Percentiles rank a stretch among this genome's conserved stretches.
These are phyloP conservation scores for Grosmannia huntii DNA, from an alignment of 2,329 filamentous ascomycete genomes.

Conservation along the genomic window DNA sequence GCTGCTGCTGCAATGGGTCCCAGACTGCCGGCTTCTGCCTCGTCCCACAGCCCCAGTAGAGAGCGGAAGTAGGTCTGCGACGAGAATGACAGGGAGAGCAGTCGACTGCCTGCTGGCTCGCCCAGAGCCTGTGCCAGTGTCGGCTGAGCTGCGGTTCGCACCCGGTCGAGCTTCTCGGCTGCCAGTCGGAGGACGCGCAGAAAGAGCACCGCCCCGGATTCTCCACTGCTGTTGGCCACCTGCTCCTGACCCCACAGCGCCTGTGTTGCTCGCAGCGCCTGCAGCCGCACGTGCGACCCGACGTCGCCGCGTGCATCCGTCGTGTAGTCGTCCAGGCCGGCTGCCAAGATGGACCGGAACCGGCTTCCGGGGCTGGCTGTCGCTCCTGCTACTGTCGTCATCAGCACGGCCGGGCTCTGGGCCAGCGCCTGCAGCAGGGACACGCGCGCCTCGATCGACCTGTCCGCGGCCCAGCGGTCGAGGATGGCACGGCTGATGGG, in stretches of 20 bases:
- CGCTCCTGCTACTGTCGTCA: neutral
- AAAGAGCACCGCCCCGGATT: constrained; percentile 22
- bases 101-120: constrained; percentile 8
- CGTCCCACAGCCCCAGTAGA: constrained; percentile 34
- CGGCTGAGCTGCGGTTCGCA: constrained; percentile 54
- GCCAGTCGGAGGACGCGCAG: constrained; percentile 53
- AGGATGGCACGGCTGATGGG: constrained; percentile 32
- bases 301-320: constrained; percentile 82
- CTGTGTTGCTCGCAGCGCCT: constrained; percentile 65
- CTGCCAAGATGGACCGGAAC: constrained; percentile 34
- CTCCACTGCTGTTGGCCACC: neutral
- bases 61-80: constrained; percentile 46
- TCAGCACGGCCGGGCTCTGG: constrained; percentile 28
- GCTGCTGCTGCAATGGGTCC: constrained; percentile 21
- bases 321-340: constrained; percentile 76
- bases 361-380: constrained; percentile 17
- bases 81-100: constrained; percentile 36
- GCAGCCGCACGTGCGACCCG: constrained; percentile 71
- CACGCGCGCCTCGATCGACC: constrained; percentile 37
- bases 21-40: constrained; percentile 19
- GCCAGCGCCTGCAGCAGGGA: constrained; percentile 43
- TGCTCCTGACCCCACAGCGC: constrained; percentile 34
- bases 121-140: constrained; percentile 33
- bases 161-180: constrained; percentile 80
- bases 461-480: constrained; percentile 38